Evolutionary conservation across 2,329 filamentous ascomycete genomes (phyloP).

Genomic region (Calonectria leucothoes): DNA sequence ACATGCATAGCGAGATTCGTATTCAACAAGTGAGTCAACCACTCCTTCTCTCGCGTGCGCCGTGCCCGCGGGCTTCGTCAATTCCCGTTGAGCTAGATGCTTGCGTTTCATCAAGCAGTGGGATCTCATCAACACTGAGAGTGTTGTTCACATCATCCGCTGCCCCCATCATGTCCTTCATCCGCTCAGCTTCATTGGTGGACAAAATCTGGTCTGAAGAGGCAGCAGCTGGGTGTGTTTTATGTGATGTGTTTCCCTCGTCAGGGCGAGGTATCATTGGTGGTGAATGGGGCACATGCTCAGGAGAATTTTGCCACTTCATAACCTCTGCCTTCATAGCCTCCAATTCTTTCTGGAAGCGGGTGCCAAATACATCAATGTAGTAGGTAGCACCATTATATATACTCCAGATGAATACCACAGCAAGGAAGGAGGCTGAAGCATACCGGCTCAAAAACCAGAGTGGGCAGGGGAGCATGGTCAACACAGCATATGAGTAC

Average conservation of each 20-base stretch:
- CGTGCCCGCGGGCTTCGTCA: constrained; percentile 58
- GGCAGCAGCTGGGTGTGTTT: constrained; percentile 27
- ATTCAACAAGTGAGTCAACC: constrained; percentile 23
- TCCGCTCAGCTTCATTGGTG: constrained; percentile 30
- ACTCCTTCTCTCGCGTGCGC: constrained; percentile 60
- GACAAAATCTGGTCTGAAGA: constrained; percentile 29
- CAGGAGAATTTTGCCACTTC: constrained; percentile 81
- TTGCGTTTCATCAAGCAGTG: constrained; percentile 62
- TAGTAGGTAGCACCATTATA: constrained; percentile 98
- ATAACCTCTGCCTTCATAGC: constrained; percentile 87
- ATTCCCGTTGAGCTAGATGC: constrained; percentile 52
- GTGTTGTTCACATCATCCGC: constrained; percentile 34
- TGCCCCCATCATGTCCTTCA: constrained; percentile 28
- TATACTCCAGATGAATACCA: constrained; percentile 93
- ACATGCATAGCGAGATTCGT: not conserved
- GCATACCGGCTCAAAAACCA: constrained; percentile 94
- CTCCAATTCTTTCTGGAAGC: constrained; percentile 97
- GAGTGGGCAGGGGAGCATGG: constrained; percentile 92
- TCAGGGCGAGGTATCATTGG: constrained; percentile 46
- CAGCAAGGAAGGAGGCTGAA: constrained; percentile 79
- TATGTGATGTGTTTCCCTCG: constrained; percentile 21
- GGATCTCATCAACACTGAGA: constrained; percentile 64
- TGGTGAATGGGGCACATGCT: constrained; percentile 54
- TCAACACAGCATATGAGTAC: constrained; percentile 88
- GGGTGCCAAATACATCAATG: constrained; percentile 96